Evolutionary conservation across 306 rosid genomes (phyloP).

Genomic region (Rosa persica): DNA sequence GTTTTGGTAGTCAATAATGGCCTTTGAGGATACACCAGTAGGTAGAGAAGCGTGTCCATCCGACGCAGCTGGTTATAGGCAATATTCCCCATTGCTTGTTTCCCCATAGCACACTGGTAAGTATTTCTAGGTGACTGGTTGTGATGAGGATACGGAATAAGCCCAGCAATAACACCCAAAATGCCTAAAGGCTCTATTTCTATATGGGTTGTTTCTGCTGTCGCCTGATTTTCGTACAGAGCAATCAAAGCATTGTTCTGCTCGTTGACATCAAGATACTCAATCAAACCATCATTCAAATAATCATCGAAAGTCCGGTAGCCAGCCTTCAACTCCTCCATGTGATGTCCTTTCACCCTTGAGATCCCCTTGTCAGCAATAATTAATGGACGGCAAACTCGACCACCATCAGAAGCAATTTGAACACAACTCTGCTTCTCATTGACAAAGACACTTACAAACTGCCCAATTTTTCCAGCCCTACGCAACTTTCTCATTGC

Average conservation of each 20-base stretch:
- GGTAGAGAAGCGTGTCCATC: slow-evolving; percentile 77
- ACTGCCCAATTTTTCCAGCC: slow-evolving; percentile 82
- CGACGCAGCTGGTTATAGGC: slow-evolving; percentile 84
- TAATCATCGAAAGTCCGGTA: slow-evolving; percentile 70
- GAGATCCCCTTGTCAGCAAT: slow-evolving; percentile 87
- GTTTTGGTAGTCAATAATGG: slow-evolving; percentile 86
- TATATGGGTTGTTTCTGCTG: slow-evolving; percentile 65
- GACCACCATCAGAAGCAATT: slow-evolving; percentile 94
- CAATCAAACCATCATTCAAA: slow-evolving; percentile 76
- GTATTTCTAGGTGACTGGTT: slow-evolving; percentile 97
- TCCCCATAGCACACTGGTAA: slow-evolving; percentile 98
- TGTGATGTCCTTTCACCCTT: slow-evolving; percentile 78
- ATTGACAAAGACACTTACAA: slow-evolving; percentile 71
- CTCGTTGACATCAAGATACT: slow-evolving; percentile 96
- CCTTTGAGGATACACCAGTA: slow-evolving; percentile 89
- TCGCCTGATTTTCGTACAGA: slow-evolving; percentile 79
- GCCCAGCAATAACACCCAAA: slow-evolving; percentile 85
- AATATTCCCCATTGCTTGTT: slow-evolving; percentile 97
- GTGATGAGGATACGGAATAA: slow-evolving; percentile 97
- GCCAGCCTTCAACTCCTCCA: slow-evolving; percentile 96
- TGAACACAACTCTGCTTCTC: slow-evolving; percentile 84
- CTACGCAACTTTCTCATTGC: slow-evolving; percentile 74
- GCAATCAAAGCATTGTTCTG: slow-evolving; percentile 96
- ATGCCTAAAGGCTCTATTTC: slow-evolving; percentile 94
- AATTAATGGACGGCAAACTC: slow-evolving; percentile 95